Evolutionary conservation across 2,329 filamentous ascomycete species (phyloP).

Genomic region (Venturia aucupariae): DNA sequence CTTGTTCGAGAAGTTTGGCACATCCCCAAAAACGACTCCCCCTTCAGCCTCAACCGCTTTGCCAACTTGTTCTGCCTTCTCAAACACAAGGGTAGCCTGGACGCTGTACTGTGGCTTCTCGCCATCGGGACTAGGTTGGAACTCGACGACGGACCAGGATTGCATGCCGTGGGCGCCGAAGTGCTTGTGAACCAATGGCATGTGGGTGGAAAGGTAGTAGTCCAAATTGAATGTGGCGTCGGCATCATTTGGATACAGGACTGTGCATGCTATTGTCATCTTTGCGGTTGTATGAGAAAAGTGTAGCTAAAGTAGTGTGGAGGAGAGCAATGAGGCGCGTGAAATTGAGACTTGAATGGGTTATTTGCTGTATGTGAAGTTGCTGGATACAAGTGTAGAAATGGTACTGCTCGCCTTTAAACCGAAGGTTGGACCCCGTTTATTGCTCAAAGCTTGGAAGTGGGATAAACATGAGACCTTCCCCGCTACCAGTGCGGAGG

Average conservation of each 20-base stretch:
- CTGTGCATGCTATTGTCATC: conserved; percentile 4
- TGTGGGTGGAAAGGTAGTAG: conserved; percentile 10
- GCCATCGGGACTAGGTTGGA: neutral
- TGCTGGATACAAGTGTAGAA: neutral
- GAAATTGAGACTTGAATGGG: neutral
- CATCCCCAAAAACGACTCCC: conserved; percentile 8
- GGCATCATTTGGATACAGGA: conserved; percentile 3
- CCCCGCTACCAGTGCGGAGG: conserved; percentile 1
- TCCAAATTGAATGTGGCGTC: conserved; percentile 9
- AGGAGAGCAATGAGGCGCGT: too few relatives aligned
- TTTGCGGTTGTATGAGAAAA: neutral
- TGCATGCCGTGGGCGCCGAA: conserved; percentile 2
- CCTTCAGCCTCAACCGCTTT: conserved; percentile 6
- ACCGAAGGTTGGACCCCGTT: neutral
- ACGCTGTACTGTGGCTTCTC: conserved; percentile 4
- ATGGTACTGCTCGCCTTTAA: neutral
- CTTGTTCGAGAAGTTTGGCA: conserved; percentile 11
- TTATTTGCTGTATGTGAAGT: neutral
- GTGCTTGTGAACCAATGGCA: conserved; percentile 10
- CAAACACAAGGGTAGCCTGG: conserved; percentile 10
- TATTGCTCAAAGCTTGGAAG: neutral
- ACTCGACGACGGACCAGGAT: neutral
- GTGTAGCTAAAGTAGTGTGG: neutral
- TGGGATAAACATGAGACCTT: neutral
- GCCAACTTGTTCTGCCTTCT: conserved; percentile 5